Conservation (phyloP, 129 eudicot genomes). For the Ambrosia artemisiifolia region DNA sequence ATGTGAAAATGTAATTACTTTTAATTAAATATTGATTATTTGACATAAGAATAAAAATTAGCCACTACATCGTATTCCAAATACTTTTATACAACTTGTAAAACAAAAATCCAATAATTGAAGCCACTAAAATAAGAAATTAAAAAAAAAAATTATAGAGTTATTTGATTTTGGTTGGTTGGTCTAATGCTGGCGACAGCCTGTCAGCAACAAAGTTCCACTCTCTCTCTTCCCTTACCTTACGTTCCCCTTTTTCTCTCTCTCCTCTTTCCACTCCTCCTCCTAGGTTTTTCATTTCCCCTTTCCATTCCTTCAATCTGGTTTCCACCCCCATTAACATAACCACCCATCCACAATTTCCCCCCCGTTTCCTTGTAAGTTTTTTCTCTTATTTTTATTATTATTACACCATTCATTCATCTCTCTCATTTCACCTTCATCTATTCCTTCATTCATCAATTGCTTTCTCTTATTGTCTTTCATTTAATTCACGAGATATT, state of each 20-base stretch:
- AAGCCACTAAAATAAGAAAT: neutral
- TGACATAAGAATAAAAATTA: too few relatives aligned
- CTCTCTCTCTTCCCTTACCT: constrained; percentile 30
- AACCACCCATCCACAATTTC: constrained; percentile 26
- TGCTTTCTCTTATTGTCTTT: neutral
- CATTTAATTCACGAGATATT: neutral
- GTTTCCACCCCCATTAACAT: constrained; percentile 6
- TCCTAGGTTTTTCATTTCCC: constrained; percentile 37
- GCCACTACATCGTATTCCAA: too few relatives aligned
- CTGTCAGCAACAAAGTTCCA: constrained; percentile 82
- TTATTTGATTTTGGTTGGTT: constrained; percentile 38
- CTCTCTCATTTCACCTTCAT: constrained; percentile 8
- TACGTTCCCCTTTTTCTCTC: constrained; percentile 24
- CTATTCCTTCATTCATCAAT: neutral
- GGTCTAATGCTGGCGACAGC: constrained; percentile 91
- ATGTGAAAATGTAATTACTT: too few relatives aligned
- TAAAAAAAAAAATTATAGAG: neutral
- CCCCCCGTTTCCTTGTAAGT: constrained; percentile 27
- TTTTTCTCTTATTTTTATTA: too few relatives aligned
- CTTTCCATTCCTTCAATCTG: constrained; percentile 8
- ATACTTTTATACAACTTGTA: neutral
- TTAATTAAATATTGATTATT: too few relatives aligned
- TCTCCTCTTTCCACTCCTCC: constrained; percentile 11
- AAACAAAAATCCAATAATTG: neutral
- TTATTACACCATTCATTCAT: neutral